These are phyloP conservation scores for Trichosporon sp. DNA, from an alignment of 1,284 basidiomycete genomes.

Conservation along the genomic window DNA sequence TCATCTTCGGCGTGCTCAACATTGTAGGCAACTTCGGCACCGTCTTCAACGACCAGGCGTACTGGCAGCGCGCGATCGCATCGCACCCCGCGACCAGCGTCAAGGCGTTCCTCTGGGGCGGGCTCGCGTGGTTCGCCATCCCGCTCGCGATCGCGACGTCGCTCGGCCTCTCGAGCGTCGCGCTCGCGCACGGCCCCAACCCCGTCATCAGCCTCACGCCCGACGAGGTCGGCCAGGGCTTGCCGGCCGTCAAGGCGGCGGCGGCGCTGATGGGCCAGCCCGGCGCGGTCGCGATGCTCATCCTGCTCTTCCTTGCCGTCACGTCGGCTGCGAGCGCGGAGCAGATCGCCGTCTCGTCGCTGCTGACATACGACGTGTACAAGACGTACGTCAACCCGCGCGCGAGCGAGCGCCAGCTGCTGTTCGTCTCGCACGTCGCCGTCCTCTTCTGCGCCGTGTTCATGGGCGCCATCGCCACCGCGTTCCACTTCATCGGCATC, in stretches of 20 bases:
- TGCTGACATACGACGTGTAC: constrained; percentile 76
- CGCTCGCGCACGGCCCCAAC: constrained; percentile 59
- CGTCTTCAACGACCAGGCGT: constrained; percentile 54
- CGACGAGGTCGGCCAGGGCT: constrained; percentile 70
- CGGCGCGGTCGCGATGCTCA: constrained; percentile 57
- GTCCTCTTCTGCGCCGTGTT: constrained; percentile 70
- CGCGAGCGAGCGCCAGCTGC: constrained; percentile 59
- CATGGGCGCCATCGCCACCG: constrained; percentile 74
- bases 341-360: constrained; percentile 73
- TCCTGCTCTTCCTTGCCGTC: constrained; percentile 56
- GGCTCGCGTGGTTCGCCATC: constrained; percentile 82
- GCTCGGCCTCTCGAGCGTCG: constrained; percentile 75
- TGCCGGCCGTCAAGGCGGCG: constrained; percentile 67
- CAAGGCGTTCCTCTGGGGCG: constrained; percentile 81
- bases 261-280: constrained; percentile 69
- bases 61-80: constrained; percentile 78
- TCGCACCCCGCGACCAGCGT: constrained; percentile 74
- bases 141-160: constrained; percentile 58
- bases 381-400: constrained; percentile 57
- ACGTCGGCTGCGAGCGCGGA: constrained; percentile 84
- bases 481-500: constrained; percentile 84
- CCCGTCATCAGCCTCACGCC: constrained; percentile 53
- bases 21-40: constrained; percentile 55
- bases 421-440: constrained; percentile 51
- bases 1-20: constrained; percentile 86